A percentile compares a stretch with the other conserved stretches of the same genome.
These are phyloP conservation scores for Paramecium pentaurelia DNA, from an alignment of 73 alveolate genomes.

Conservation along the genomic window DNA sequence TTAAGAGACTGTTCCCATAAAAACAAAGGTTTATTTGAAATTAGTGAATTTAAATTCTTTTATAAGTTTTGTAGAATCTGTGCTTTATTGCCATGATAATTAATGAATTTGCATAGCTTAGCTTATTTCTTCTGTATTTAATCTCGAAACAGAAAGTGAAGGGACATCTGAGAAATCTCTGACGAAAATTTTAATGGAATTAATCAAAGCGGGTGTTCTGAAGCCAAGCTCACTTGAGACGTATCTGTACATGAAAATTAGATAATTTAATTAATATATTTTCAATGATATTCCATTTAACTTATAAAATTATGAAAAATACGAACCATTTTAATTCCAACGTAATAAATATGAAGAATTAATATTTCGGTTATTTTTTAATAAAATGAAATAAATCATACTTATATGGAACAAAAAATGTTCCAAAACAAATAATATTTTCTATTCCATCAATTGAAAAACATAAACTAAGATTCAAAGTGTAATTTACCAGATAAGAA, in stretches of 20 bases:
- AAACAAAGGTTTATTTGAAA: background rate
- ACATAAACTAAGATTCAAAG: background rate
- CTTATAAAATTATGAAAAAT: background rate
- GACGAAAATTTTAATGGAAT: background rate
- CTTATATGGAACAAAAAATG: background rate
- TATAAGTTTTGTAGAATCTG: background rate
- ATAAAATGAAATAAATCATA: background rate
- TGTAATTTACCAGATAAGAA: background rate
- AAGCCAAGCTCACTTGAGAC: background rate
- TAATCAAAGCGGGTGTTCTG: background rate
- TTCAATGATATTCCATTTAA: background rate
- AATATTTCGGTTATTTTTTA: background rate
- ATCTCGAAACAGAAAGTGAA: background rate
- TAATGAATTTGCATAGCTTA: conserved; percentile 8
- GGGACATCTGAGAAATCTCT: conserved; percentile 2
- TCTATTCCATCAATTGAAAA: background rate
- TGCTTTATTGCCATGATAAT: background rate
- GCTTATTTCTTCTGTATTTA: background rate
- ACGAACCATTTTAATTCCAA: conserved; percentile 8
- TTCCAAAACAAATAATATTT: background rate
- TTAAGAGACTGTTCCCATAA: background rate
- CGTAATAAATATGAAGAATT: background rate
- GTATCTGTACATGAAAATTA: conserved; percentile 6
- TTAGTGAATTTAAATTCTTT: background rate
- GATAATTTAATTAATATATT: background rate